Evolutionary conservation across 2,329 filamentous ascomycete species (phyloP), one percentile per base, ranked within the genome.

Genomic region (Xylariales sp.): DNA sequence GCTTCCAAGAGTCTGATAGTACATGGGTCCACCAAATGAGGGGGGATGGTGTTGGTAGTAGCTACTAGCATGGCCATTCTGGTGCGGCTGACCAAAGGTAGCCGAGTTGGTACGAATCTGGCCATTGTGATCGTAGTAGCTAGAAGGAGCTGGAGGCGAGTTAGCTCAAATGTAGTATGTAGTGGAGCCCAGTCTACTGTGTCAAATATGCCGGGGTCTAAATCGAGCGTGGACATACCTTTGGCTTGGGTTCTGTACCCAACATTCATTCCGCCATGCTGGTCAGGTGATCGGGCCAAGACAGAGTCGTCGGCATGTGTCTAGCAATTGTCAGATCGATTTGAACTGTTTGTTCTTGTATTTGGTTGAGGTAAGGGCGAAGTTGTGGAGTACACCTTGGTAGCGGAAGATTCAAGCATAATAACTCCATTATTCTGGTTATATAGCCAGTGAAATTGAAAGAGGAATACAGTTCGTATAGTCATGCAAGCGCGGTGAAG

Each of bases 261-360:
- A 12, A 59, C 53, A 46, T 63, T 63, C 56, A 79, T 62, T 47
- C 68, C 69, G n/a, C 63, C 65, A 46, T 73, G 70, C 43, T 66
- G 69, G 46, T 80, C 76, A 20, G 67, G 67, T 11, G 70, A 66
- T 33, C 75, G 69, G 19, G 76, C 69, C 31, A 82, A 71, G 29
- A 95, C 88, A 31, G 89, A 94, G 67, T 96, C 91, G 59, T 97
- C 91, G 55, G 91, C 91, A 61, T 97, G 91, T 4, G 91, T 97
- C 82, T 39, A 20, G 6, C n/a, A n/a, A n/a, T 16, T 43, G 49
- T 61, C 42, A 63, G 56, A 22, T 21, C 40, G 16, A 25, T 31
- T 18, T 33, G 33, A 34, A 21, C 47, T 38, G 39, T 31, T 16
- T 32, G 15, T 16, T 36, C 28, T 14, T 11, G 35, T 6, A 20